These are phyloP conservation scores for Venturia oleaginea DNA, from an alignment of 2,329 filamentous ascomycete genomes.

Conservation along the genomic window DNA sequence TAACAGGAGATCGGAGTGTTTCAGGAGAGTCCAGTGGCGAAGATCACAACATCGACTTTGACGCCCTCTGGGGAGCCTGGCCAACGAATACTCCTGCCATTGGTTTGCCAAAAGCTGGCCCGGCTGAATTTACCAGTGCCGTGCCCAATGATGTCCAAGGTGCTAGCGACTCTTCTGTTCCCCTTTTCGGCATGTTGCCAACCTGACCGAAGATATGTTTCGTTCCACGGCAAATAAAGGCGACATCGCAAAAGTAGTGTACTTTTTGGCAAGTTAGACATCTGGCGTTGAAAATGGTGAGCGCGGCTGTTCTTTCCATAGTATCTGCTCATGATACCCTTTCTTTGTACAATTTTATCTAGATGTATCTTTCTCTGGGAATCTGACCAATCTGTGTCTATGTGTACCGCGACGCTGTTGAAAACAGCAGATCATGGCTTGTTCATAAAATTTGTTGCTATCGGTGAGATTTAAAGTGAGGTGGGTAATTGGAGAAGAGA, in stretches of 20 bases:
- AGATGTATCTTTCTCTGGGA: background rate
- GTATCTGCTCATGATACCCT: background rate
- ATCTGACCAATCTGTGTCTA: too few species aligned
- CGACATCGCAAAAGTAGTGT: background rate
- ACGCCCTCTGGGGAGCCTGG: constrained; percentile 33
- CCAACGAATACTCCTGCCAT: constrained; percentile 15
- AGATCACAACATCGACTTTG: constrained; percentile 34
- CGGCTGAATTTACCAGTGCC: background rate
- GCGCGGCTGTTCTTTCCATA: background rate
- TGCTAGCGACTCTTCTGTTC: constrained; percentile 25
- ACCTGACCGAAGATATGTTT: background rate
- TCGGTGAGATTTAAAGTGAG: too few species aligned
- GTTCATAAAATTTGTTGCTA: too few species aligned
- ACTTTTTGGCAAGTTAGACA: background rate
- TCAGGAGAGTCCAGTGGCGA: constrained; percentile 23
- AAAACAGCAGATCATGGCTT: too few species aligned
- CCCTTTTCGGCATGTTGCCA: constrained; percentile 23
- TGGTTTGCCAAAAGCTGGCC: background rate
- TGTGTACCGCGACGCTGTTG: too few species aligned
- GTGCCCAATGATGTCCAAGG: constrained; percentile 20
- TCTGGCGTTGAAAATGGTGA: background rate
- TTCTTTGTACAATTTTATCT: background rate
- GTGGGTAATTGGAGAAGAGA: too few species aligned
- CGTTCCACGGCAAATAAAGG: background rate
- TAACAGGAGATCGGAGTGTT: constrained; percentile 22